Conservation (phyloP, 129 eudicot genomes). For the Tanacetum coccineum region DNA sequence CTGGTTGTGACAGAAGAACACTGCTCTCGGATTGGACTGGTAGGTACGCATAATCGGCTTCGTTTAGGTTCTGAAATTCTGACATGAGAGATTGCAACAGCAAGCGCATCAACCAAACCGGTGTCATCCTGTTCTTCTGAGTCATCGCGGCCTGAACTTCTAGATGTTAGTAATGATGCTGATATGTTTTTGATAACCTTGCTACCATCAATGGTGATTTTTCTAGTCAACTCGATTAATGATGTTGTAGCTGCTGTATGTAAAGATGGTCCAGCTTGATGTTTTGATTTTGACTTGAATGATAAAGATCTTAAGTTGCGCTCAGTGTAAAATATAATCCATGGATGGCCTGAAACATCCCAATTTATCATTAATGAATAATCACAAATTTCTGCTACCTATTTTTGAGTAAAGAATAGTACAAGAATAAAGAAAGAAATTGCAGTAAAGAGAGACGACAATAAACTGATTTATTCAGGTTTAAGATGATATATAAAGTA, state of each 20-base stretch:
- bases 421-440: neutral
- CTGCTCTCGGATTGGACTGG: slow-evolving; percentile 73
- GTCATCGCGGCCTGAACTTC: slow-evolving; percentile 25
- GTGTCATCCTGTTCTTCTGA: slow-evolving; percentile 55
- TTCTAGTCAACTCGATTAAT: slow-evolving; percentile 39
- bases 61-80: slow-evolving; percentile 91
- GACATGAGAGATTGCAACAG: slow-evolving; percentile 74
- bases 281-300: slow-evolving; percentile 54
- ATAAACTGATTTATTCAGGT: neutral
- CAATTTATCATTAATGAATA: neutral
- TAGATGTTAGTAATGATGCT: slow-evolving; percentile 29
- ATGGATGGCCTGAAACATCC: slow-evolving; percentile 74
- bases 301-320: slow-evolving; percentile 49
- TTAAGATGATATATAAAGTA: neutral
- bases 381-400: neutral
- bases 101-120: slow-evolving; percentile 69
- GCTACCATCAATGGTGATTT: slow-evolving; percentile 19
- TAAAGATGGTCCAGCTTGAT: slow-evolving; percentile 30
- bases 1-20: slow-evolving; percentile 62
- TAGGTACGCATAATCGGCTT: slow-evolving; percentile 61
- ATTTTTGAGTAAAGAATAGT: neutral
- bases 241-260: slow-evolving; percentile 32
- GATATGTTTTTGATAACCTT: slow-evolving; percentile 26
- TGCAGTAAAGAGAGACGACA: neutral
- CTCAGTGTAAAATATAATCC: slow-evolving; percentile 84